A percentile compares a stretch with the other conserved stretches of the same genome.
phyloP scores from a whole-genome alignment of 2,329 filamentous ascomycete species.

The Alternaria consortialis region DNA sequence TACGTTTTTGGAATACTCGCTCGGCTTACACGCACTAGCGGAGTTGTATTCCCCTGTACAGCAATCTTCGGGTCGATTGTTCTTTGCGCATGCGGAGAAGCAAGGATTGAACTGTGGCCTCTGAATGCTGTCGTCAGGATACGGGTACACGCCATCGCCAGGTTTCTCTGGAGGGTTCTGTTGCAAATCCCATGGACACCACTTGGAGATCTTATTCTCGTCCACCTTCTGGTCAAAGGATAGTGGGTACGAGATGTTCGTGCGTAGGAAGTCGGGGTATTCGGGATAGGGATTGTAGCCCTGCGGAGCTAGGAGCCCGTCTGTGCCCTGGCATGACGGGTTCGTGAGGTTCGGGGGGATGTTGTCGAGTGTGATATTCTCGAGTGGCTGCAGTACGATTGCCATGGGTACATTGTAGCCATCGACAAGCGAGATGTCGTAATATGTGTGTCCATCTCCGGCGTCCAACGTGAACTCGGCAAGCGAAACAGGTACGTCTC shows the following conservation, averaged over 20 bases:
- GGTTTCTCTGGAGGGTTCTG: conserved; percentile 73
- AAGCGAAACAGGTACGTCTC: conserved; percentile 76
- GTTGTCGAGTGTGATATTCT: conserved; percentile 66
- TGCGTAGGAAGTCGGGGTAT: conserved; percentile 62
- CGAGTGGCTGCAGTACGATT: conserved; percentile 61
- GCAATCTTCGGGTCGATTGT: conserved; percentile 73
- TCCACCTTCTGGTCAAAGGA: conserved; percentile 71
- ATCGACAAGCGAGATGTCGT: conserved; percentile 85
- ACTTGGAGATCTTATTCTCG: conserved; percentile 66
- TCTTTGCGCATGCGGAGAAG: conserved; percentile 77
- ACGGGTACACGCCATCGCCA: conserved; percentile 79
- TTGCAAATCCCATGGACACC: conserved; percentile 85
- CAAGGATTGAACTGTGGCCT: conserved; percentile 80
- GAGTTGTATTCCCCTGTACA: conserved; percentile 75
- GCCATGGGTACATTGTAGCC: conserved; percentile 82
- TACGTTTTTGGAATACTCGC: conserved; percentile 72
- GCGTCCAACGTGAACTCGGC: conserved; percentile 82
- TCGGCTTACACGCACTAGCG: conserved; percentile 70
- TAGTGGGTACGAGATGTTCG: conserved; percentile 71
- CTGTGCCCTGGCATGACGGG: conserved; percentile 76
- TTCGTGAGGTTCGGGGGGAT: conserved; percentile 82
- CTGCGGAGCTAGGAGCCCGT: conserved; percentile 63
- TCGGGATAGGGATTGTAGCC: conserved; percentile 62
- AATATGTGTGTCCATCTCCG: conserved; percentile 75
- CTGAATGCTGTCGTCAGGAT: conserved; percentile 77